Base-by-base conservation (phyloP, 805 yeast genomes). In the Komagataella mondaviorum region DNA sequence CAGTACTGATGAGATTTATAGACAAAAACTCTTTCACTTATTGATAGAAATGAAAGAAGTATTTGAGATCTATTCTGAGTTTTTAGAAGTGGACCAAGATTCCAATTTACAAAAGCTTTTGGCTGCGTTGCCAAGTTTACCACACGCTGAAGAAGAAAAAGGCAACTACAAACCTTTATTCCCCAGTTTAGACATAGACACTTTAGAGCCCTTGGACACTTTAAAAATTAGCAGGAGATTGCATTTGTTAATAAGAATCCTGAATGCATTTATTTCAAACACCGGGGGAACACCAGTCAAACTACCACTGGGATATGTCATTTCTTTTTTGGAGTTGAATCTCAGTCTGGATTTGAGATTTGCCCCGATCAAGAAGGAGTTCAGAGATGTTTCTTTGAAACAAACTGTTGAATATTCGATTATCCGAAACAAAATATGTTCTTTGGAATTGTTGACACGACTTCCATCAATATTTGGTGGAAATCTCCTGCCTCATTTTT, bases 271-370 rank as follows among this genome's bases (percentile, higher is more conserved):
- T 52, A 60, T 80, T 39, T 75, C 78, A 23, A 80, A 88, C 1
- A 78, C 76, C 45, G 73, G 70, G 57, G 69, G 80, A 10, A 73
- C 81, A 6, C 70, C 73, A 54, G 71, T 65, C 10, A 58, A 61
- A 44, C 51, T 85, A 6, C 93, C 95, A 2, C 55, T 87, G 12
- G 90, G 91, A 1, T 58, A 67, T 47, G 60, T 84, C 2, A 60
- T 83, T 4, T 61, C 70, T 6, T 54, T 82, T 49, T 68, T 72
- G 20, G 88, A 84, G 57, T 65, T 81, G 10, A 59, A 83, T 14
- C 64, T 78, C 53, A 71, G 81, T 16, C 63, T 87, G 53, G 79
- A 81, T 55, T 64, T 75, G 12, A 76, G 72, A 51, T 79, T 77
- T 54, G 64, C 81, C 44, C 71, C 80, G 1, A 71, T 82, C 59